Evolutionary conservation across 495 filamentous ascomycete species (phyloP).

Genomic region (Penicillium lividum): DNA sequence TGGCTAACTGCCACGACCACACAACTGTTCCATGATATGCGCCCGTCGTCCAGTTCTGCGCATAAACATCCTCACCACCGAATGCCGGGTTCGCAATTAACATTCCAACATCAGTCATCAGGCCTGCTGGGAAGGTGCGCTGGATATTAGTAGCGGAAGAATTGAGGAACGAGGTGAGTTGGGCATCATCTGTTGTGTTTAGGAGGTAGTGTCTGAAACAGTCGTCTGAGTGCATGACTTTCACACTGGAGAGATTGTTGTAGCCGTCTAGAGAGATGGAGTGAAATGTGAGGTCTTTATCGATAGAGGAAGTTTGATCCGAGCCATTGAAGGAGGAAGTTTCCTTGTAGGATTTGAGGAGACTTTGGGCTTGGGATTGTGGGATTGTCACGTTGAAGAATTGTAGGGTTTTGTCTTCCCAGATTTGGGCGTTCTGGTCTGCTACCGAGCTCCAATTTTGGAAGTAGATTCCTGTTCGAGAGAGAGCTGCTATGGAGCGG

Average conservation of each 20-base stretch:
- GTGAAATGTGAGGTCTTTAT: conserved; percentile 51
- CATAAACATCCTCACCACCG: conserved; percentile 47
- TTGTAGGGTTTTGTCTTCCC: conserved; percentile 61
- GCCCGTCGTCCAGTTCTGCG: conserved; percentile 53
- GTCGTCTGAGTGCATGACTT: conserved; percentile 64
- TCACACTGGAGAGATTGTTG: conserved; percentile 50
- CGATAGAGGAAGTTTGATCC: conserved; percentile 41
- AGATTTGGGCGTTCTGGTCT: conserved; percentile 54
- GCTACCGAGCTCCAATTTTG: conserved; percentile 49
- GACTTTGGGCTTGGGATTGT: conserved; percentile 37
- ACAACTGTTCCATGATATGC: conserved; percentile 68
- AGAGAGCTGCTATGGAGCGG: conserved; percentile 54
- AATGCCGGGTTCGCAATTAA: conserved; percentile 65
- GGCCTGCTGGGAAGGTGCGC: conserved; percentile 58
- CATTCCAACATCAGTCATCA: conserved; percentile 57
- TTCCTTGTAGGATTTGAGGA: conserved; percentile 50
- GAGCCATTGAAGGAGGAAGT: conserved; percentile 44
- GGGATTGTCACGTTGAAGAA: conserved; percentile 55
- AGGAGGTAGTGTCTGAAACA: conserved; percentile 65
- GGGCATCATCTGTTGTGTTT: conserved; percentile 58
- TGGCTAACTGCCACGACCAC: conserved; percentile 65
- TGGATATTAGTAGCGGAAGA: conserved; percentile 56
- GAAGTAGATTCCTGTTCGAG: conserved; percentile 51
- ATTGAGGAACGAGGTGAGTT: conserved; percentile 57
- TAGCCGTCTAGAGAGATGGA: conserved; percentile 57